Evolutionary conservation across 129 eudicot genomes (phyloP), one percentile per base, ranked within the genome.

Genomic region (Centaurea solstitialis): DNA sequence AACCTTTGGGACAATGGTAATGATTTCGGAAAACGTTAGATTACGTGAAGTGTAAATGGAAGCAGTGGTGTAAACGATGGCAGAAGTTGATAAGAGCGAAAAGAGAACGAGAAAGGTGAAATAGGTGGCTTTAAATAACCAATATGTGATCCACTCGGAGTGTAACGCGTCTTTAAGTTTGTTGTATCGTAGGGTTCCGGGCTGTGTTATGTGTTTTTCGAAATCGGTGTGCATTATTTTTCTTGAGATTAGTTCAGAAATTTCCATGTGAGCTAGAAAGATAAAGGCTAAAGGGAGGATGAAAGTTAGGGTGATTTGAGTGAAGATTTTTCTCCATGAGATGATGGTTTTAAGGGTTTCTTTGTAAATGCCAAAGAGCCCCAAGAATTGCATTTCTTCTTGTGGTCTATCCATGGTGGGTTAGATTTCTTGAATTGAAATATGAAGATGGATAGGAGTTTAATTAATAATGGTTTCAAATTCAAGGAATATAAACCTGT

Each of bases 341-440:
- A 77, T 33, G 53, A 88, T 81, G 77, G 88, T 83, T 18, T 87
- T 88, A 87, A 67, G 64, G 79, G 91, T 68, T 77, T 92, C 95
- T 53, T 45, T 76, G 89, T 68, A 86, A 72, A 92, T 88, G 62
- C 91, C 97, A 61, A 83, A 81, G 72, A 87, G 59, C 15, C 97
- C 97, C 28, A 92, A 79, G 78, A 79, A 88, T 43, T 88, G 94
- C 86, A 90, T 76, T 15, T 90, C 93, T 87, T 93, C 93, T 87
- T 90, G 97, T 43, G 83, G 87, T 83, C 41, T 85, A 28, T 92
- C 93, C 97, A 92, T 91, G 78, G 28, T 74, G 11, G n/a, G 20
- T 9, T 7, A 21, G 35, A 39, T 82, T 65, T 64, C 30, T 80
- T 80, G 70, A 61, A 38, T 28, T 47, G 9, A 45, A 40, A 45